Percentiles rank a stretch among this genome's conserved stretches.
phyloP scores from a whole-genome alignment of 257 asterid species.

The Nyctanthes arbortristis region DNA sequence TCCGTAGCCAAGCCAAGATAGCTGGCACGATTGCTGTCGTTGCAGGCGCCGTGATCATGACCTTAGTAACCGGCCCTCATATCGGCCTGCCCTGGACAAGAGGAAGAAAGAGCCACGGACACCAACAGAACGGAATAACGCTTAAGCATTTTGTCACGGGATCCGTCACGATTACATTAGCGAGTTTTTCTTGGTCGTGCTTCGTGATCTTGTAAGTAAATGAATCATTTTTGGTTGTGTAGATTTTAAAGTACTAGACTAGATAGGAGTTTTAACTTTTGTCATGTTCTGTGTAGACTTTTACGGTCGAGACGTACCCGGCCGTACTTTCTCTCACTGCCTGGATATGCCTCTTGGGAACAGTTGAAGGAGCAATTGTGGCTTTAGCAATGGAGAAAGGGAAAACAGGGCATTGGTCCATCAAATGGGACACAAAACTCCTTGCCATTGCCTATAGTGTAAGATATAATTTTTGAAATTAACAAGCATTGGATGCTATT shows the following conservation, averaged over 20 bases:
- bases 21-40: conserved; percentile 77
- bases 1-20: conserved; percentile 88
- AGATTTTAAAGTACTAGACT: too few relatives aligned
- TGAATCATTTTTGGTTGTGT: too few relatives aligned
- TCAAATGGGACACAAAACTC: conserved; percentile 68
- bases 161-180: conserved; percentile 69
- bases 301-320: neutral
- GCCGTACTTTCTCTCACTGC: conserved; percentile 1
- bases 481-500: too few relatives aligned
- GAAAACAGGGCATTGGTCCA: conserved; percentile 66
- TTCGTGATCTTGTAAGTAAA: conserved; percentile 86
- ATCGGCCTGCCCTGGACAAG: conserved; percentile 73
- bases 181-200: conserved; percentile 85
- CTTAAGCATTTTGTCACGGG: conserved; percentile 76
- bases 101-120: conserved; percentile 20
- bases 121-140: conserved; percentile 38
- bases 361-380: neutral
- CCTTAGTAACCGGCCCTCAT: conserved; percentile 66
- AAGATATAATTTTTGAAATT: too few relatives aligned
- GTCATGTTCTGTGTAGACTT: neutral
- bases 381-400: conserved; percentile 37
- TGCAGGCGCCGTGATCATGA: conserved; percentile 98
- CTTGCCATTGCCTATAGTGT: conserved; percentile 85
- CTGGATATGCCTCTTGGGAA: neutral
- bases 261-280: too few relatives aligned